Percentiles rank a stretch among this genome's conserved stretches.
Evolutionary conservation across 768 basidiomycete species (phyloP).

Genomic region (Pleurotus giganteus): DNA sequence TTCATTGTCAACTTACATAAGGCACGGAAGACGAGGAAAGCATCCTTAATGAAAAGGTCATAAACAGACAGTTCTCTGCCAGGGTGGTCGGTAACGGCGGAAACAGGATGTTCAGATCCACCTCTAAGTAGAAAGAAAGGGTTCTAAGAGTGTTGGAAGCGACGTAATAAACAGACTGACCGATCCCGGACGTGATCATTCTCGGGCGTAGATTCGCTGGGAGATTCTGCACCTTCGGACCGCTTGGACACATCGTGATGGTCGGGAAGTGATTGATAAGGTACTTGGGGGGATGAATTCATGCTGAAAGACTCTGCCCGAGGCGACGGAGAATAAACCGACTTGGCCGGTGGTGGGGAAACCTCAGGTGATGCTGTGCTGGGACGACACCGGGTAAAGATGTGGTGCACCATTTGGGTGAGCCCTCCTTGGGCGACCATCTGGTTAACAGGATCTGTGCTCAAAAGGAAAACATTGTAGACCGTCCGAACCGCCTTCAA

Average conservation of each 20-base stretch:
- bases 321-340: conserved; percentile 7
- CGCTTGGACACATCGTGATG: neutral
- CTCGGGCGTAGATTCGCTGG: neutral
- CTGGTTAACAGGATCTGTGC: conserved; percentile 88
- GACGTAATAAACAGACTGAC: neutral
- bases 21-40: conserved; percentile 95
- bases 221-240: neutral
- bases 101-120: conserved; percentile 16
- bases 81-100: conserved; percentile 25
- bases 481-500: conserved; percentile 97
- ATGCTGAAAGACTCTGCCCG: conserved; percentile 12
- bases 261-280: neutral
- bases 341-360: conserved; percentile 16
- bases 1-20: conserved; percentile 99
- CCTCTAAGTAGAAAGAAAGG: neutral
- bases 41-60: conserved; percentile 95
- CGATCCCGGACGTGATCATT: neutral
- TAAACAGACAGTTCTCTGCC: conserved; percentile 59
- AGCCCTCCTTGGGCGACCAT: conserved; percentile 98
- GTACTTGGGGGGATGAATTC: conserved; percentile 3
- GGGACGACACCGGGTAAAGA: conserved; percentile 79
- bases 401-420: conserved; percentile 97
- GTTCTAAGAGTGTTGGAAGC: neutral
- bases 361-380: conserved; percentile 23
- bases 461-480: conserved; percentile 95